Evolutionary conservation across 768 basidiomycete genomes (phyloP).

Genomic region (Suillus decipiens): DNA sequence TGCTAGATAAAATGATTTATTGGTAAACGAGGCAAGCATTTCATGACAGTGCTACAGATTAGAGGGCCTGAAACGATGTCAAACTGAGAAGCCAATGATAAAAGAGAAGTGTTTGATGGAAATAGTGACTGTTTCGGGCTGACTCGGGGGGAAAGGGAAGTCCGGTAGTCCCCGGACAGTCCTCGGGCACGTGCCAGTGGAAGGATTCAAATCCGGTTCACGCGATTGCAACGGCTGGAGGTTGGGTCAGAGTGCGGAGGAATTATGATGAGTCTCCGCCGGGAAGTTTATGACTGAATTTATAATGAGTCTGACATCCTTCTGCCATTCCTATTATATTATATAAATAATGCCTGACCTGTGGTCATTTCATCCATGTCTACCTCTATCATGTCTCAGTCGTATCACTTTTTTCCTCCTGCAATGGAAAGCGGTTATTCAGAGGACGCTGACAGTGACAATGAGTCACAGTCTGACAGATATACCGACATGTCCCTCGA

Average conservation of each 20-base stretch:
- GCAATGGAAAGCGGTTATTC: slow-evolving; percentile 18
- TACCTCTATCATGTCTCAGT: slow-evolving; percentile 16
- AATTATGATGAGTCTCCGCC: slow-evolving; percentile 34
- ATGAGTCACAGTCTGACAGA: slow-evolving; percentile 45
- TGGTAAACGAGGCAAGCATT: neutral
- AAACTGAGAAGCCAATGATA: neutral
- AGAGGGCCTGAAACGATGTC: neutral
- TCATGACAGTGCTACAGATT: neutral
- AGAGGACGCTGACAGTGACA: slow-evolving; percentile 46
- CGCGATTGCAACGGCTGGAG: slow-evolving; percentile 29
- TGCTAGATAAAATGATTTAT: neutral
- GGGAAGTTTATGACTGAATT: slow-evolving; percentile 19
- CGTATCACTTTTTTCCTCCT: slow-evolving; percentile 11
- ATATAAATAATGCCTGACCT: slow-evolving; percentile 5
- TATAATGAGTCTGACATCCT: slow-evolving; percentile 1
- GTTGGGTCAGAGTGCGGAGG: slow-evolving; percentile 27
- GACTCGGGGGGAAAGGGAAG: slow-evolving; percentile 8
- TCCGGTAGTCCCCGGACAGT: slow-evolving; percentile 14
- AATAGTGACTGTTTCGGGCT: neutral
- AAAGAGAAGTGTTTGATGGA: slow-evolving; percentile 6
- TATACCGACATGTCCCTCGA: slow-evolving; percentile 46
- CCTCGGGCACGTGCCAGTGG: slow-evolving; percentile 30
- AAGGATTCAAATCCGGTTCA: slow-evolving; percentile 17
- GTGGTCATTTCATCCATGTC: slow-evolving; percentile 16
- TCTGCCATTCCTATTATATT: slow-evolving; percentile 1